These are phyloP conservation scores for Priceomyces fermenticarens DNA, from an alignment of 805 yeast genomes.

Conservation along the genomic window DNA sequence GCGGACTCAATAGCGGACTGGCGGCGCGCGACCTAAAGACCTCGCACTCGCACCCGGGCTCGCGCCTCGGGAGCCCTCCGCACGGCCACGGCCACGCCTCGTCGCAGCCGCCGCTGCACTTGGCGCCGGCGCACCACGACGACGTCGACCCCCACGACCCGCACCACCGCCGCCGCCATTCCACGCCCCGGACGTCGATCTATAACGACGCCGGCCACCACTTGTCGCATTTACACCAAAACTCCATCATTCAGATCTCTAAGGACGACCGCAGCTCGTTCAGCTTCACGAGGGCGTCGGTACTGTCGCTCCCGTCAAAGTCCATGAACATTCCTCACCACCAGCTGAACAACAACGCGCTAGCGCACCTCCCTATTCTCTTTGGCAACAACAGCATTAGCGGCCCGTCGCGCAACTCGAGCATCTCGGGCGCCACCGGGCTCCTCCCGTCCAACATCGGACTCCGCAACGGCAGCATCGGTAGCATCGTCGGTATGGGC, in stretches of 20 bases:
- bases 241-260: constrained; percentile 39
- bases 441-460: constrained; percentile 32
- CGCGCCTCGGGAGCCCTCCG: constrained; percentile 10
- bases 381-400: constrained; percentile 41
- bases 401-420: constrained; percentile 39
- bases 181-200: constrained; percentile 31
- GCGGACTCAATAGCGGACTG: too few species aligned
- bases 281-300: constrained; percentile 34
- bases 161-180: constrained; percentile 8
- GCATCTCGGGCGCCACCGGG: constrained; percentile 35
- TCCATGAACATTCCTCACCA: constrained; percentile 48
- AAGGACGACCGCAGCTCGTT: constrained; percentile 38
- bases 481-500: constrained; percentile 28
- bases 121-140: constrained; percentile 3
- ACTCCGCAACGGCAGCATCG: constrained; percentile 39
- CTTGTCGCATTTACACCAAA: constrained; percentile 23
- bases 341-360: constrained; percentile 33
- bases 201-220: constrained; percentile 10
- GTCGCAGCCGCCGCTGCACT: constrained; percentile 6
- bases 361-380: constrained; percentile 42
- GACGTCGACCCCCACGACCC: too few species aligned
- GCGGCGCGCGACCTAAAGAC: too few species aligned
- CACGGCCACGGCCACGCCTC: constrained; percentile 5
- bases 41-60: too few species aligned
- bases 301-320: constrained; percentile 41